A percentile compares a stretch with the other conserved stretches of the same genome.
Conservation (phyloP, 805 yeast species). For the Debaryomyces tyrocola region DNA sequence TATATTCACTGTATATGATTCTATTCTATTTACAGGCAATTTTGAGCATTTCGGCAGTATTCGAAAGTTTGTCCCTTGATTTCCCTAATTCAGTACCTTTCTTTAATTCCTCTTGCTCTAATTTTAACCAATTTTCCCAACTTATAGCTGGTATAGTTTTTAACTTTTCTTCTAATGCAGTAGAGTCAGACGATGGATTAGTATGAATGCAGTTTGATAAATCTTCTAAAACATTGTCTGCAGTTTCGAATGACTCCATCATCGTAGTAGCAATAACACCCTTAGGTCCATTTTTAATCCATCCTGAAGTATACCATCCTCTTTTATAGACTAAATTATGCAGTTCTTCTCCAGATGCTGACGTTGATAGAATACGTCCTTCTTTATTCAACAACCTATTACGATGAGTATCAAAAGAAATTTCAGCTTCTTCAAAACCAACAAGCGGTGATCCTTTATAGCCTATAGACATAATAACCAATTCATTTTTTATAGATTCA, state of each 20-base stretch:
- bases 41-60: conserved; percentile 49
- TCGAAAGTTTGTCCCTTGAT: conserved; percentile 56
- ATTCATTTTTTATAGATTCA: conserved; percentile 48
- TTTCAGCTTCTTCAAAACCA: conserved; percentile 50
- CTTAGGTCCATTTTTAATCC: conserved; percentile 83
- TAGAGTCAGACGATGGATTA: conserved; percentile 17
- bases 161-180: conserved; percentile 11
- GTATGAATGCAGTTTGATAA: conserved; percentile 30
- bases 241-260: conserved; percentile 78
- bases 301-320: conserved; percentile 80
- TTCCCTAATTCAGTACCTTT: conserved; percentile 52
- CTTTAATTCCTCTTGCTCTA: conserved; percentile 53
- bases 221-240: conserved; percentile 63
- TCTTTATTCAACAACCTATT: conserved; percentile 32
- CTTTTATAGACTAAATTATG: conserved; percentile 23
- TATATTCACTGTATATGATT: too few relatives aligned
- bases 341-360: conserved; percentile 14
- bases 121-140: conserved; percentile 69
- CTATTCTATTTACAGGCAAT: conserved; percentile 20
- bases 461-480: conserved; percentile 81
- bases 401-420: conserved; percentile 22
- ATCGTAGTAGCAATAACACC: conserved; percentile 93
- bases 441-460: conserved; percentile 66
- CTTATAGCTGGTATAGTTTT: conserved; percentile 26
- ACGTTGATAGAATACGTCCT: conserved; percentile 29